Evolutionary conservation across 2,329 filamentous ascomycete species (phyloP).

Genomic region (Colletotrichum neosansevieriae): DNA sequence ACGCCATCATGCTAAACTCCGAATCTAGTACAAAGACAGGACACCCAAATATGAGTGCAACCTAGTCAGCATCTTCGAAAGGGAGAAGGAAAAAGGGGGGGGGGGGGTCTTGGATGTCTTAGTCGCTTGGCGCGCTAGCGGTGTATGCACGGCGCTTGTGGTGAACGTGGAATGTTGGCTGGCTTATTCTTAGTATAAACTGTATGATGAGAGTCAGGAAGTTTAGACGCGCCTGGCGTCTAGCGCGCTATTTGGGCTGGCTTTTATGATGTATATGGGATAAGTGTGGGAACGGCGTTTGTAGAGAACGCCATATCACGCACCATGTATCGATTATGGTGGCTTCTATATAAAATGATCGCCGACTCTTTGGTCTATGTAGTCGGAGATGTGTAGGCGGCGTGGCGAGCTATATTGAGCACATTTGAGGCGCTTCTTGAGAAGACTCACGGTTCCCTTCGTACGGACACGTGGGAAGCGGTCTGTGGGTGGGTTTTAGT

Average conservation of each 20-base stretch:
- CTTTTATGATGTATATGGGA: background rate
- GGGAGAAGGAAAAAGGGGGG: background rate
- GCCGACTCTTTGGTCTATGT: too few relatives aligned
- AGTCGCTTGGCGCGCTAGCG: too few relatives aligned
- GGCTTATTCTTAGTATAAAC: constrained; percentile 5
- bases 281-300: background rate
- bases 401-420: too few relatives aligned
- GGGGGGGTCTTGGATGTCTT: background rate
- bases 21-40: too few relatives aligned
- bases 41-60: background rate
- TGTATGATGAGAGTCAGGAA: too few relatives aligned
- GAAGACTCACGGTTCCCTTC: too few relatives aligned
- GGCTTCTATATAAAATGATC: background rate
- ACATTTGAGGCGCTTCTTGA: too few relatives aligned
- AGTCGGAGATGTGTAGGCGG: too few relatives aligned
- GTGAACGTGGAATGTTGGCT: background rate
- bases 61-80: background rate
- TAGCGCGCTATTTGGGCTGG: background rate
- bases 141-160: too few relatives aligned
- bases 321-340: background rate
- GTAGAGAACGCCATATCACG: background rate
- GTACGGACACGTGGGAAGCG: too few relatives aligned
- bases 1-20: too few relatives aligned
- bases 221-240: background rate
- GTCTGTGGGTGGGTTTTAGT: too few relatives aligned